phyloP scores from a whole-genome alignment of 2,329 filamentous ascomycete genomes.

The Diaporthe caulivora region DNA sequence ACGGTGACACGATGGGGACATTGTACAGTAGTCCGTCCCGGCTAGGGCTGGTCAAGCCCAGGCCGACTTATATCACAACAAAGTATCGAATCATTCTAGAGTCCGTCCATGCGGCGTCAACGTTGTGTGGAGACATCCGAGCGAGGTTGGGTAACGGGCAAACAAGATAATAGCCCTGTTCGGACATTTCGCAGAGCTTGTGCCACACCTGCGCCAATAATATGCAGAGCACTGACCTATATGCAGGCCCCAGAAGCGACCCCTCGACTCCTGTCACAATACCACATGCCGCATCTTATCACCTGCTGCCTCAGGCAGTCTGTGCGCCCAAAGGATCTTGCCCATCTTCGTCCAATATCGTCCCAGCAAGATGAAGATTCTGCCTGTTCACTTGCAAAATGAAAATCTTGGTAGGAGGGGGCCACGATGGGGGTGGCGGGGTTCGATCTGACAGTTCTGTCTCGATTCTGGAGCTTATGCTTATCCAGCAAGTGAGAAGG shows the following conservation, averaged over 20 bases:
- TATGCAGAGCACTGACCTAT: slow-evolving; percentile 24
- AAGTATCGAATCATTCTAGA: slow-evolving; percentile 20
- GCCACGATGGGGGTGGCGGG: background rate
- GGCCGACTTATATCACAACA: slow-evolving; percentile 20
- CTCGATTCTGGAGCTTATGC: slow-evolving; percentile 15
- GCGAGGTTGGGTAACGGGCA: background rate
- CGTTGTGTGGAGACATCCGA: slow-evolving; percentile 22
- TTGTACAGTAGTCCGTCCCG: slow-evolving; percentile 8
- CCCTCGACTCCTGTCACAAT: slow-evolving; percentile 27
- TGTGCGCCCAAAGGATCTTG: slow-evolving; percentile 21
- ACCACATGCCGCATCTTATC: slow-evolving; percentile 1
- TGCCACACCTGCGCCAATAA: slow-evolving; percentile 23
- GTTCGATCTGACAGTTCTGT: background rate
- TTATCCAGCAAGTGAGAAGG: background rate
- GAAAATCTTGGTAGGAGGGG: background rate
- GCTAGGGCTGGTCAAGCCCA: slow-evolving; percentile 1
- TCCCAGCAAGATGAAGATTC: background rate
- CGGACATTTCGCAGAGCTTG: slow-evolving; percentile 3
- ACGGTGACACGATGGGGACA: background rate
- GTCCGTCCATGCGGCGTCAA: slow-evolving; percentile 7
- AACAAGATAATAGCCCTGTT: background rate
- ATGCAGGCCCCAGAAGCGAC: slow-evolving; percentile 23
- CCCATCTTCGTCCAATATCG: slow-evolving; percentile 27
- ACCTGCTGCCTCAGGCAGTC: background rate
- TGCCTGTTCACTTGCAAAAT: background rate